Evolutionary conservation across 805 yeast species (phyloP), one percentile per base, ranked within the genome.

Genomic region (Isabelozyma heimii): DNA sequence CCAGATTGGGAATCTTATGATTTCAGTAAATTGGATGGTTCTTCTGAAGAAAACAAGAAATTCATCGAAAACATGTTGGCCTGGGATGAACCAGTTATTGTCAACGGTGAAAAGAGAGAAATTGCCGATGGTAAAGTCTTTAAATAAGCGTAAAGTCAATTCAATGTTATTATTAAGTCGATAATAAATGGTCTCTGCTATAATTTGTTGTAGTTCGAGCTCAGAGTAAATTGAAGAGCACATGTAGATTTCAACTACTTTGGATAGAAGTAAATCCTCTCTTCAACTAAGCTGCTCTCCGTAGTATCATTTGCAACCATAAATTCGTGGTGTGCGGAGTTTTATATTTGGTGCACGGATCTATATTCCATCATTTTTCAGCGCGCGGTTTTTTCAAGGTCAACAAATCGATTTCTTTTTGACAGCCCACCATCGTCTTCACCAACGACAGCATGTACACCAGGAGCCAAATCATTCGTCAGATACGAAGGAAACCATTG

Each of bases 1-100:
- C 97, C 99, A 73, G 99, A 94, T 78, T 91, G 96, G 96, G 98
- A 92, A 79, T 89, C 97, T 44, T 92, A 89, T 79, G 67, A 70
- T 51, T 90, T 82, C 87, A 76, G 83, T 68, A 85, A 89, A 79
- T 80, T 92, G 66, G 97, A 92, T 69, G 81, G 86, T 53, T 62
- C 90, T 63, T 82, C 82, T 60, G 83, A 81, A 59, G 94, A 82
- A 68, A 89, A 81, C 80, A 85, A 80, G 75, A 88, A 79, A 56
- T 89, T 89, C 66, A 73, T 94, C 63, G 80, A 88, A 75, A 89
- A 91, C 83, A 80, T 91, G 85, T 89, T 96, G 86, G 96, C 97
- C 61, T 92, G 98, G 98, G 99, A 92, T 73, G 83, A 90, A 80
- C 98, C 98, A 60, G 83, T 91, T 59, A 72, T 72, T 49, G 79